Evolutionary conservation across 1,284 basidiomycete genomes (phyloP).

Genomic region (Sanghuangporus sanghuang): DNA sequence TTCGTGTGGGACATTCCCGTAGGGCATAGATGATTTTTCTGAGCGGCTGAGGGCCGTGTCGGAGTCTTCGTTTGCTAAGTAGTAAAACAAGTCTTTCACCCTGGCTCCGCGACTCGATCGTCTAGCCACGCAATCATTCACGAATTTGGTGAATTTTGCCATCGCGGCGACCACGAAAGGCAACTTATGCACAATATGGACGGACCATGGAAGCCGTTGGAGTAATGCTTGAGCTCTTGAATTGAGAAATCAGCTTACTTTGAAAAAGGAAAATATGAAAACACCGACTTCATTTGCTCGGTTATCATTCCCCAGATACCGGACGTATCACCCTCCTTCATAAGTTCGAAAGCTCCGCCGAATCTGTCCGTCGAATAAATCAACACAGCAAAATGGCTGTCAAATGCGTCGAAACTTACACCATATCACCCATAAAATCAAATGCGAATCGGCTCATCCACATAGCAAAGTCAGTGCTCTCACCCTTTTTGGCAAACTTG

Average conservation of each 20-base stretch:
- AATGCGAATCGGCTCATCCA: slow-evolving; percentile 31
- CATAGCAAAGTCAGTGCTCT: slow-evolving; percentile 27
- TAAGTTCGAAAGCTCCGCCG: slow-evolving; percentile 26
- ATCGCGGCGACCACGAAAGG: slow-evolving; percentile 7
- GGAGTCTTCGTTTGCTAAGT: slow-evolving; percentile 31
- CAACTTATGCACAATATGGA: not conserved
- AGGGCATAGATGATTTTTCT: not conserved
- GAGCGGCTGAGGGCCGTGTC: not conserved
- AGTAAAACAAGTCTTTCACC: slow-evolving; percentile 33
- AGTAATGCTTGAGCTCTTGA: slow-evolving; percentile 1
- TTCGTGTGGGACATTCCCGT: slow-evolving; percentile 13
- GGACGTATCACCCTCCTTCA: slow-evolving; percentile 23
- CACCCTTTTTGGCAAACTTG: slow-evolving; percentile 13
- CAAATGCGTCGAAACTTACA: slow-evolving; percentile 17
- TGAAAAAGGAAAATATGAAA: not conserved
- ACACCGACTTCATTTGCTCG: slow-evolving; percentile 11
- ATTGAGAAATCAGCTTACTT: not conserved
- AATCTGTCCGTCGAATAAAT: slow-evolving; percentile 22
- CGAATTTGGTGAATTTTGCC: slow-evolving; percentile 6
- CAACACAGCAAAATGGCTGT: not conserved
- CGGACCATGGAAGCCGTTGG: slow-evolving; percentile 12
- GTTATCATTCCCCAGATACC: slow-evolving; percentile 18
- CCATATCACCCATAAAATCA: slow-evolving; percentile 37
- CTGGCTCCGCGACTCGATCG: slow-evolving; percentile 22
- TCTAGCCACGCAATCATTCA: not conserved